These are phyloP conservation scores for Casaregolazyma lundiana DNA, from an alignment of 1,139 yeast species.

Conservation along the genomic window DNA sequence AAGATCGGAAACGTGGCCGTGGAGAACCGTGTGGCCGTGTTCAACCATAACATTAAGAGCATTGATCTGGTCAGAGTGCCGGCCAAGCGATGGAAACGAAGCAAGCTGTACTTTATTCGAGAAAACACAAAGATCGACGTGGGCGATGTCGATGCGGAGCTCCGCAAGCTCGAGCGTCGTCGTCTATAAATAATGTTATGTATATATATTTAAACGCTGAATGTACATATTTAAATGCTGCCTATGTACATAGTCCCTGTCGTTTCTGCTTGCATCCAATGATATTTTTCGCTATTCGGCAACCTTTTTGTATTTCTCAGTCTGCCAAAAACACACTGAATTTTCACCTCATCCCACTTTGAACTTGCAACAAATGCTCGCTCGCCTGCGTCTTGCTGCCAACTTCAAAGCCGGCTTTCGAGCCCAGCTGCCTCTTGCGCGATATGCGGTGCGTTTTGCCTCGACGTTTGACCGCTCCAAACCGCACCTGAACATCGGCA, in stretches of 20 bases:
- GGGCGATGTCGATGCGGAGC: conserved; percentile 57
- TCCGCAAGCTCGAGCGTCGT: conserved; percentile 25
- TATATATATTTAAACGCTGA: neutral
- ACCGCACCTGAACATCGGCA: conserved; percentile 96
- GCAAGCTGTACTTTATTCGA: conserved; percentile 84
- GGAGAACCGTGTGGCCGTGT: conserved; percentile 73
- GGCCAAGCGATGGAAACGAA: conserved; percentile 61
- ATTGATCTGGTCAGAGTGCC: conserved; percentile 75
- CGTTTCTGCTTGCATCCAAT: neutral
- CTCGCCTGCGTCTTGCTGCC: conserved; percentile 11
- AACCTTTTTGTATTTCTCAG: neutral
- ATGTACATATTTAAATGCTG: neutral
- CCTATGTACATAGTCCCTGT: neutral
- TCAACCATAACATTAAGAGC: conserved; percentile 68
- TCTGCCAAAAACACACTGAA: neutral
- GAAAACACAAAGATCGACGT: conserved; percentile 72
- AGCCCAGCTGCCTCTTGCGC: conserved; percentile 3
- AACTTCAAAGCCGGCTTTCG: conserved; percentile 5
- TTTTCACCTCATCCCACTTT: conserved; percentile 2
- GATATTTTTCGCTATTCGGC: neutral
- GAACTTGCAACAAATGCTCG: conserved; percentile 6
- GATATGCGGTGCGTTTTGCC: conserved; percentile 15
- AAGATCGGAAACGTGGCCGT: conserved; percentile 74
- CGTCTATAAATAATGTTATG: conserved; percentile 16
- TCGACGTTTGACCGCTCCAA: conserved; percentile 40